Conservation (phyloP, 805 yeast species). For the Wickerhamomyces canadensis region DNA sequence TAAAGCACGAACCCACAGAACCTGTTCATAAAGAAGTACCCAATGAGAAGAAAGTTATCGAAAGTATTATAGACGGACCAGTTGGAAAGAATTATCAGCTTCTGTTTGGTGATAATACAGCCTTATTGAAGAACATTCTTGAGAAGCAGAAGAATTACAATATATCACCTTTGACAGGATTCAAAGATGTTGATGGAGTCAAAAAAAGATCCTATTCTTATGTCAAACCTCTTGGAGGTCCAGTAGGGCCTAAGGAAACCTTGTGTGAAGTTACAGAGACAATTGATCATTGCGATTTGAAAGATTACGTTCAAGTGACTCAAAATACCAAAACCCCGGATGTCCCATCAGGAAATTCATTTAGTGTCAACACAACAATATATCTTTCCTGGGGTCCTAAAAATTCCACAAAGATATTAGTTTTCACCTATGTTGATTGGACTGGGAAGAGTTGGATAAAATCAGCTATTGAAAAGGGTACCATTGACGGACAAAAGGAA, state of each 20-base stretch:
- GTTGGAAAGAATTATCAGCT: conserved; percentile 53
- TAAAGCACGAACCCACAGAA: conserved; percentile 43
- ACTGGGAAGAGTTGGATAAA: conserved; percentile 74
- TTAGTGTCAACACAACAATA: conserved; percentile 53
- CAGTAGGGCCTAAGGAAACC: conserved; percentile 77
- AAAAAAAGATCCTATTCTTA: conserved; percentile 48
- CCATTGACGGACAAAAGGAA: conserved; percentile 67
- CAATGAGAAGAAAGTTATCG: conserved; percentile 51
- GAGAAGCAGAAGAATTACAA: conserved; percentile 61
- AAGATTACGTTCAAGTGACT: conserved; percentile 40
- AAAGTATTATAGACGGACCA: conserved; percentile 54
- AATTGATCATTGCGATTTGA: conserved; percentile 46
- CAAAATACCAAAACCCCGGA: conserved; percentile 70
- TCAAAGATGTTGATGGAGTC: conserved; percentile 24
- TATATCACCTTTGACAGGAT: conserved; percentile 43
- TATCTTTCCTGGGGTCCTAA: conserved; percentile 58
- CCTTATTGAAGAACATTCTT: conserved; percentile 38
- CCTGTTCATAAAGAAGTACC: conserved; percentile 36
- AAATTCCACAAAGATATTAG: conserved; percentile 46
- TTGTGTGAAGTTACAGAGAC: conserved; percentile 58
- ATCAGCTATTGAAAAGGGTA: conserved; percentile 68
- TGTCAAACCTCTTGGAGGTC: conserved; percentile 56
- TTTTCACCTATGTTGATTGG: conserved; percentile 62
- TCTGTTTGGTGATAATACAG: conserved; percentile 57
- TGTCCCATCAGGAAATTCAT: conserved; percentile 74